Evolutionary conservation across 495 filamentous ascomycete genomes (phyloP).

Genomic region (Lophiotrema nucula): DNA sequence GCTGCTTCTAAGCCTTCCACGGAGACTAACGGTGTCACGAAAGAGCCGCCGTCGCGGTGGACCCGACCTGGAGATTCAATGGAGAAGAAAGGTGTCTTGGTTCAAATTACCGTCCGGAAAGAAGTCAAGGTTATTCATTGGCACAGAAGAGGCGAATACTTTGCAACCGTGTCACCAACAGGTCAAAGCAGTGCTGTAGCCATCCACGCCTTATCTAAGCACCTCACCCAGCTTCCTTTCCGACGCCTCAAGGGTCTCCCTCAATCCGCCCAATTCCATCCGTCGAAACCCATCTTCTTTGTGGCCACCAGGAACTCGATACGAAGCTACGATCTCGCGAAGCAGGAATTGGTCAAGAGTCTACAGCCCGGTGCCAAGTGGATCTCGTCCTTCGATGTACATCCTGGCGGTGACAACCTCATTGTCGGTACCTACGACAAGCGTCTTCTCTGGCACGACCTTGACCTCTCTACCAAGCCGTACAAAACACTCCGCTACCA

Average conservation of each 20-base stretch:
- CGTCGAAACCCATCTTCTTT: conserved; percentile 87
- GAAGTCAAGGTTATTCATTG: conserved; percentile 87
- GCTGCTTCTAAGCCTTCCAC: conserved; percentile 64
- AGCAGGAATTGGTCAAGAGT: conserved; percentile 84
- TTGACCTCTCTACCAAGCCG: conserved; percentile 83
- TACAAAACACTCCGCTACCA: conserved; percentile 98
- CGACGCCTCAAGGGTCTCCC: conserved; percentile 77
- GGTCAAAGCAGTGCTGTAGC: conserved; percentile 79
- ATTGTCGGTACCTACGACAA: conserved; percentile 93
- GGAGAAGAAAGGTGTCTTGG: conserved; percentile 71
- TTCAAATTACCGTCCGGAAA: conserved; percentile 75
- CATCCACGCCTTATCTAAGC: conserved; percentile 93
- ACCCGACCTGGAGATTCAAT: conserved; percentile 71
- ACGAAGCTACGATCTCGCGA: conserved; percentile 86
- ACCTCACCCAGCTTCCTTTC: conserved; percentile 92
- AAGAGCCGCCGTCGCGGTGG: conserved; percentile 78
- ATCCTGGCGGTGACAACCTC: conserved; percentile 89
- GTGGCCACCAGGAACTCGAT: conserved; percentile 91
- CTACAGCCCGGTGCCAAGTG: conserved; percentile 89
- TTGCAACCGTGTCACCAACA: conserved; percentile 82
- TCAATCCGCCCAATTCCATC: conserved; percentile 92
- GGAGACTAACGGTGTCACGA: conserved; percentile 57
- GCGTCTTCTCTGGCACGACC: conserved; percentile 92
- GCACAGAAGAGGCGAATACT: conserved; percentile 93
- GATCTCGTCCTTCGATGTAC: conserved; percentile 91